These are phyloP conservation scores for Acacia pycnantha DNA, from an alignment of 331 rosid genomes.

Conservation along the genomic window DNA sequence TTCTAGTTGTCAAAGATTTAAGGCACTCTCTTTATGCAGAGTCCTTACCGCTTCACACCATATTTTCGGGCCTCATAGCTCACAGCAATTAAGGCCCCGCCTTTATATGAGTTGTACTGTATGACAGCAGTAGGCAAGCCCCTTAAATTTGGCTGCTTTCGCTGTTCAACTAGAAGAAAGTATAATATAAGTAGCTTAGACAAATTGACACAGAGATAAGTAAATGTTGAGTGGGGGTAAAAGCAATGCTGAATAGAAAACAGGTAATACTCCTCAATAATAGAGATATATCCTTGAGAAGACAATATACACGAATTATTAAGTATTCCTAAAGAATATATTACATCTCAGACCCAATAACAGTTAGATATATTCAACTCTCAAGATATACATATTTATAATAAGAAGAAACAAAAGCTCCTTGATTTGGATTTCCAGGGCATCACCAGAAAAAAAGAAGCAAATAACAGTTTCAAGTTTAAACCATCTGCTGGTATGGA, in stretches of 20 bases:
- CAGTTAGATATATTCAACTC: neutral
- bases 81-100: conserved; percentile 92
- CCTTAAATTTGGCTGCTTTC: conserved; percentile 74
- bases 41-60: conserved; percentile 80
- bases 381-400: neutral
- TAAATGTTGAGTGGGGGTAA: neutral
- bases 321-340: neutral
- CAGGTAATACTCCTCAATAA: neutral
- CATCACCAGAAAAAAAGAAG: neutral
- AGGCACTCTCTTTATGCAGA: neutral
- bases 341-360: neutral
- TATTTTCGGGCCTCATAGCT: conserved; percentile 87
- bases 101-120: conserved; percentile 89
- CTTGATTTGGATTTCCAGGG: neutral
- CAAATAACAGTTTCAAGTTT: neutral
- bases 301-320: neutral
- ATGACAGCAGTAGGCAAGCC: conserved; percentile 88
- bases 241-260: neutral
- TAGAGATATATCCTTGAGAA: neutral
- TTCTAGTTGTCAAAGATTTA: neutral
- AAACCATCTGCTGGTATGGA: neutral
- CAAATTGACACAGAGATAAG: neutral
- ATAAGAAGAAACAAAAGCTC: neutral
- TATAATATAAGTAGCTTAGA: conserved; percentile 1
- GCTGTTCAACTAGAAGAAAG: conserved; percentile 70